Conservation (phyloP, 2,329 filamentous ascomycete species). For the Purpureocillium lavendulum region DNA sequence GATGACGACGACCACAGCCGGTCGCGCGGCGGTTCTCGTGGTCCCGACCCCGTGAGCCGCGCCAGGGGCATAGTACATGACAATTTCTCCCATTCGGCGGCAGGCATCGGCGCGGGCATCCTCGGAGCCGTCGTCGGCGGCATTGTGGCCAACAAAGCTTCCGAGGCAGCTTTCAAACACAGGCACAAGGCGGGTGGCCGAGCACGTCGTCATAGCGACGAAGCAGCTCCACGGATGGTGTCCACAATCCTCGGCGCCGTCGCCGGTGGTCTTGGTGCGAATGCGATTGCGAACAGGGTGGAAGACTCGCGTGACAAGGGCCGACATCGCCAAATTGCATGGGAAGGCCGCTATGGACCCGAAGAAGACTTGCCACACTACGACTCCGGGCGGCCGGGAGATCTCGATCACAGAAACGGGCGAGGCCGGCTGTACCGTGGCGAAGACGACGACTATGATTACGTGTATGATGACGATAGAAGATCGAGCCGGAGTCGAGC, state of each 20-base stretch:
- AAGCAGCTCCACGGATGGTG: constrained; percentile 26
- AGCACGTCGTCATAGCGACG: constrained; percentile 15
- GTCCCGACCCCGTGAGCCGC: constrained; percentile 26
- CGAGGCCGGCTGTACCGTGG: constrained; percentile 11
- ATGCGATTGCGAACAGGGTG: constrained; percentile 36
- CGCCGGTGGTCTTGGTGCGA: constrained; percentile 46
- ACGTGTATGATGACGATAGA: constrained; percentile 18
- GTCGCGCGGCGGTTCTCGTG: constrained; percentile 4
- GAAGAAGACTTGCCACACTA: constrained; percentile 18
- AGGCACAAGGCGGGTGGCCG: constrained; percentile 15
- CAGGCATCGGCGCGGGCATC: constrained; percentile 42
- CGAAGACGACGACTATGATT: constrained; percentile 17
- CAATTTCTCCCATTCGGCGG: constrained; percentile 38
- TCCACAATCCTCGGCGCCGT: constrained; percentile 46
- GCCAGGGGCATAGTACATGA: constrained; percentile 32
- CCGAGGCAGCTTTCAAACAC: constrained; percentile 28
- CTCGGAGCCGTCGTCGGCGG: constrained; percentile 47
- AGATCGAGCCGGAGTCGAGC: constrained; percentile 12
- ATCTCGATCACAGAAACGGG: constrained; percentile 7
- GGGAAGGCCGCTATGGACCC: constrained; percentile 23
- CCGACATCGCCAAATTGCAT: constrained; percentile 20
- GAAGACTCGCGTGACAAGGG: constrained; percentile 27
- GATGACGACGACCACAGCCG: constrained; percentile 4
- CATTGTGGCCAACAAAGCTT: constrained; percentile 40
- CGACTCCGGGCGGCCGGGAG: constrained; percentile 10